Base-by-base conservation (phyloP, 2,329 filamentous ascomycete genomes). In the Claviceps fusiformis region DNA sequence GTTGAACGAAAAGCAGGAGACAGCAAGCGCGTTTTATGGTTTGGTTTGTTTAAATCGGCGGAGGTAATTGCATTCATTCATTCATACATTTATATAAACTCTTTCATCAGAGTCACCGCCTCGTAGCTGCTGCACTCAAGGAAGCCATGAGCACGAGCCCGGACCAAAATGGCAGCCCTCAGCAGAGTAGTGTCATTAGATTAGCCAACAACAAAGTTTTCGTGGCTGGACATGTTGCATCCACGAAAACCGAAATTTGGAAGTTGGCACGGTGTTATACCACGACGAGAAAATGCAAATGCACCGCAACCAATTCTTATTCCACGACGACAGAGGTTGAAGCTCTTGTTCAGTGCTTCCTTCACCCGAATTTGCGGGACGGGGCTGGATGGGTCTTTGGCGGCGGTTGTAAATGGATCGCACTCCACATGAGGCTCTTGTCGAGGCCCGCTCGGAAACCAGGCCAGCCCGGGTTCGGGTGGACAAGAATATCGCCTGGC, bases 381-480 rank as follows among this genome's bases (percentile, higher is more conserved):
- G 54, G 54, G 59, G 57, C 52, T 48, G 48, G 48, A 56, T 58
- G 52, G 53, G 52, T 51, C 51, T 41, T 31, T 46, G 46, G 49
- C 58, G 53, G 56, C 19, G 19, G 19, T 56, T 58, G 57, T 37
- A 51, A 57, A 56, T 59, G 59, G 57, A 56, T 55, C 59, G 37
- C 57, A 46, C 57, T 59, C 59, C 59, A 60, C 59, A 56, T 60
- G 59, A 60, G 59, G 57, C 59, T 60, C 59, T 60, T 56, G 55
- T 55, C 29, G 52, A 27, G 44, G 44, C 44, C 31, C 47, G 47
- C 47, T 50, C 35, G 46, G 29, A 24, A 13, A 11, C 43, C 50
- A 45, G 31, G 44, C 41, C 37, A 2, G 29, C 39, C 6, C 37
- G 37, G 37, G 37, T 13, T 39, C 13, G 43, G 24, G 44, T 29